Evolutionary conservation across 2,329 filamentous ascomycete genomes (phyloP).

Genomic region (Trichothecium sympodiale): DNA sequence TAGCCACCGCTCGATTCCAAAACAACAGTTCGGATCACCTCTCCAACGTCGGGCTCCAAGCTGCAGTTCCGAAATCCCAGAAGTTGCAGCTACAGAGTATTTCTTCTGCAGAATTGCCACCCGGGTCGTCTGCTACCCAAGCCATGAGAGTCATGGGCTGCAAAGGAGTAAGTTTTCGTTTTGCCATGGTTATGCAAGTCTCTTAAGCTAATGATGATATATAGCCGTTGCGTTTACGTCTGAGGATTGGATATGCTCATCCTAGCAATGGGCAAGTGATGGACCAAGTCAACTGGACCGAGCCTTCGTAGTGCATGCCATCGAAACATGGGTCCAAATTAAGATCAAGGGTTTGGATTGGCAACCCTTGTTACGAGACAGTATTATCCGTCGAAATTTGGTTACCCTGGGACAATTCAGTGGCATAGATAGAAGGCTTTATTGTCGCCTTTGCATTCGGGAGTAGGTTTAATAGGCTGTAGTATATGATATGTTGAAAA

Average conservation of each 20-base stretch:
- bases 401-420: background rate
- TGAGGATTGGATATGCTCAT: slow-evolving; percentile 74
- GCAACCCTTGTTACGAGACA: background rate
- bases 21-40: slow-evolving; percentile 62
- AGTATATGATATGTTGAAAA: too few species aligned
- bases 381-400: background rate
- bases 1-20: slow-evolving; percentile 73
- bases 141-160: slow-evolving; percentile 78
- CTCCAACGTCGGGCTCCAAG: slow-evolving; percentile 73
- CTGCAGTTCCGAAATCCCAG: slow-evolving; percentile 92
- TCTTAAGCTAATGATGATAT: slow-evolving; percentile 8
- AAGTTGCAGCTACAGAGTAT: slow-evolving; percentile 88
- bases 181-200: slow-evolving; percentile 1
- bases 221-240: slow-evolving; percentile 71
- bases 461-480: too few species aligned
- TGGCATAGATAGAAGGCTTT: slow-evolving; percentile 2
- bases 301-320: slow-evolving; percentile 40
- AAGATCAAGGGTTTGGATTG: background rate
- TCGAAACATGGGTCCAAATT: too few species aligned
- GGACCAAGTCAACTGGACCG: slow-evolving; percentile 96
- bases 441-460: too few species aligned
- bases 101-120: slow-evolving; percentile 64
- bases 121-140: slow-evolving; percentile 77
- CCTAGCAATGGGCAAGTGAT: slow-evolving; percentile 59
- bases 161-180: slow-evolving; percentile 64